Base-by-base conservation (phyloP, 306 rosid species). In the Prunus davidiana region DNA sequence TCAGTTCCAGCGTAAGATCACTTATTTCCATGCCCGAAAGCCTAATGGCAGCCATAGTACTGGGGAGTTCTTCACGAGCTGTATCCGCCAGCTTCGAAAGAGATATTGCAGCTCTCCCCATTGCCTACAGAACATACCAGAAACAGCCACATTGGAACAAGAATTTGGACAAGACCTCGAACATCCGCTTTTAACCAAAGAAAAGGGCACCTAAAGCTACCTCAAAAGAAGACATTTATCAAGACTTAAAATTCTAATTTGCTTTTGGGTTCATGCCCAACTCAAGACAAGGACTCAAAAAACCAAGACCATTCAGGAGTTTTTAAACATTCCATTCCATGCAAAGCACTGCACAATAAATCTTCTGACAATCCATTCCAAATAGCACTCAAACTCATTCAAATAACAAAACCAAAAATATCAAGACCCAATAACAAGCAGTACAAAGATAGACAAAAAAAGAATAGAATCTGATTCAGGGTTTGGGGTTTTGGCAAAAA, bases 1-100 rank as follows among this genome's bases (percentile, higher is more conserved):
- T 95, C 69, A 82, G 76, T 72, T 82, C 85, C 57, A 82, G 75
- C 0, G 97, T 92, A 47, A 95, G 93, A 87, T 92, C 97, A 52
- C 97, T 92, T 71, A 95, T 92, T 81, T 95, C 99, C 99, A 95
- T 95, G 87, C 97, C 97, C 0, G 97, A 92, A 72, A 95, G 97
- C 90, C 97, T 89, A 54, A 92, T 74, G 69, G 99, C 97, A 78
- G 99, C 92, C 99, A 95, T 95, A 56, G 97, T 95, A 81, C 97
- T 87, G 1, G 99, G 99, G 58, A 95, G 97, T 79, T 95, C 99
- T 84, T 95, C 92, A 15, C 93, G 86, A 58, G 97, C 96, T 63
- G 97, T 89, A 82, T 95, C 99, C 12, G 97, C 97, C 67, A 95
- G 90, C 86, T 90, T 92, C 72, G 99, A 90, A 73, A 95, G 90